Conservation (phyloP, 257 asterid genomes). For the Solanum rostratum region DNA sequence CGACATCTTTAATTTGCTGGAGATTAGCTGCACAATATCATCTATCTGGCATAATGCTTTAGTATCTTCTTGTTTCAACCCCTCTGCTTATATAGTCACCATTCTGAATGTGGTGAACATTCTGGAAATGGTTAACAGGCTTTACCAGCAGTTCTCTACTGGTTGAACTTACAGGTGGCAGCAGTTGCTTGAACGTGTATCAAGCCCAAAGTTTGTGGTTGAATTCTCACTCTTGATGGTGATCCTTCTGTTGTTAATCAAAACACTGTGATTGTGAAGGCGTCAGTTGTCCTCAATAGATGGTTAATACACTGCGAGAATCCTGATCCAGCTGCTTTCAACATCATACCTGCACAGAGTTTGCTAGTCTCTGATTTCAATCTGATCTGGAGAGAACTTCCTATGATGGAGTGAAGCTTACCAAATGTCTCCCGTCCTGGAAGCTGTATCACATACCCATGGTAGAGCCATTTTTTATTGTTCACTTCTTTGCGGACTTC, state of each 20-base stretch:
- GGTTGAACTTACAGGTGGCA: slow-evolving; percentile 99
- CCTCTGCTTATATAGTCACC: slow-evolving; percentile 14
- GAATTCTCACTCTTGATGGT: slow-evolving; percentile 44
- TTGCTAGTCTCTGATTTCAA: neutral
- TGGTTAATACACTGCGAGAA: neutral
- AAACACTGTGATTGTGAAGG: slow-evolving; percentile 1
- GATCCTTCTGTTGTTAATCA: slow-evolving; percentile 40
- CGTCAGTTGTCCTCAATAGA: neutral
- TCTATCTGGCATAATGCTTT: neutral
- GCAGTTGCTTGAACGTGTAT: slow-evolving; percentile 23
- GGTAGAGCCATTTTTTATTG: neutral
- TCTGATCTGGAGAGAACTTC: neutral
- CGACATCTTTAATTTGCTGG: neutral
- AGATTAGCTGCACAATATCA: neutral
- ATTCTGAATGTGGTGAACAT: slow-evolving; percentile 65
- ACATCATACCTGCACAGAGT: neutral
- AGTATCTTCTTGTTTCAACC: neutral
- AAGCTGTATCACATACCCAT: neutral
- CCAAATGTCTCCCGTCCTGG: neutral
- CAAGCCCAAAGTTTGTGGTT: slow-evolving; percentile 30
- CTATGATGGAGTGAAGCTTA: neutral
- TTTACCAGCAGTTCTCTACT: slow-evolving; percentile 96
- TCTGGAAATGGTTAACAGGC: slow-evolving; percentile 73
- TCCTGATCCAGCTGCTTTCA: neutral
- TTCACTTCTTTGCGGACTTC: neutral